phyloP scores from a whole-genome alignment of 257 asterid genomes.

The Penstemon newberryi region DNA sequence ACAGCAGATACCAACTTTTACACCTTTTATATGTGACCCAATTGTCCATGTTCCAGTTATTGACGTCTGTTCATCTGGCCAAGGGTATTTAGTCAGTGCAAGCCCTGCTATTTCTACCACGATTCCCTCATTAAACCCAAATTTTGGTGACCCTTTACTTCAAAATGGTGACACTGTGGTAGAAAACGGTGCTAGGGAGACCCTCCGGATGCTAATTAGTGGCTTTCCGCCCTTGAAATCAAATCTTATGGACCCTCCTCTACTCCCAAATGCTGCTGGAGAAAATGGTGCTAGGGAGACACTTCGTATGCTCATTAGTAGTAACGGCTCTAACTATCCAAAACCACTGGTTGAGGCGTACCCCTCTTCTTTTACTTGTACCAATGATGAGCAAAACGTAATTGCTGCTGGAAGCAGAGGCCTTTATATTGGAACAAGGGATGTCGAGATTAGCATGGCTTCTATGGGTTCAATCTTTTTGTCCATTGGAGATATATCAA shows the following conservation, averaged over 20 bases:
- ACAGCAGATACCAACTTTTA: conserved; percentile 75
- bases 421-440: conserved; percentile 57
- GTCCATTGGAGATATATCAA: conserved; percentile 28
- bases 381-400: conserved; percentile 41
- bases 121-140: conserved; percentile 53
- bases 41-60: conserved; percentile 91
- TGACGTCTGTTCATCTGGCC: conserved; percentile 87
- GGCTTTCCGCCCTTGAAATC: conserved; percentile 49
- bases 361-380: conserved; percentile 49
- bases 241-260: conserved; percentile 47
- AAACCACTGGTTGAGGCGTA: conserved; percentile 53
- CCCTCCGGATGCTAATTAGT: conserved; percentile 79
- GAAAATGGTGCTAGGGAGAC: conserved; percentile 93
- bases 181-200: conserved; percentile 87
- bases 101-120: conserved; percentile 66
- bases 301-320: conserved; percentile 71
- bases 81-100: conserved; percentile 83
- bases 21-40: conserved; percentile 85
- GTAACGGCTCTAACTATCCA: conserved; percentile 56
- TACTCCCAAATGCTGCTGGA: conserved; percentile 49
- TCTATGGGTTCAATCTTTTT: conserved; percentile 45
- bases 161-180: conserved; percentile 57
- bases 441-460: conserved; percentile 43
- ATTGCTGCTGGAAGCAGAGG: conserved; percentile 71
- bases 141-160: conserved; percentile 52